Percentiles rank a stretch among this genome's conserved stretches.
These are phyloP conservation scores for Fusarium poae DNA, from an alignment of 2,329 filamentous ascomycete species.

Conservation along the genomic window DNA sequence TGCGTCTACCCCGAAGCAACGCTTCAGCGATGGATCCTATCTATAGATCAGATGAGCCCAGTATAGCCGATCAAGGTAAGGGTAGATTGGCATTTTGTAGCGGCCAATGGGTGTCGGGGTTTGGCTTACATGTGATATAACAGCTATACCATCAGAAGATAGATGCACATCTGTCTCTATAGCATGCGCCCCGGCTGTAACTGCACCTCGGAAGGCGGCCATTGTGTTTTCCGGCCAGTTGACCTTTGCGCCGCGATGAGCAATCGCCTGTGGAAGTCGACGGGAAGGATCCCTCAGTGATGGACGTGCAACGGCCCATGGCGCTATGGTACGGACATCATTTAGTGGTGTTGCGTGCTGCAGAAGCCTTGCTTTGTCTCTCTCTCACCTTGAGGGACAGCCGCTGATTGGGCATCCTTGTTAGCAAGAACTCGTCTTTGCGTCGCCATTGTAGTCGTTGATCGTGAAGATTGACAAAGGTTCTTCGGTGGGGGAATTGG, in stretches of 20 bases:
- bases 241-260: conserved; percentile 83
- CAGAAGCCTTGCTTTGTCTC: neutral
- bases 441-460: conserved; percentile 2
- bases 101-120: neutral
- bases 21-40: conserved; percentile 81
- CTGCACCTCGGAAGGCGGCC: conserved; percentile 79
- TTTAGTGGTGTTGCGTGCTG: conserved; percentile 6
- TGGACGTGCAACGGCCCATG: conserved; percentile 53
- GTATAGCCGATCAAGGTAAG: neutral
- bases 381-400: conserved; percentile 30
- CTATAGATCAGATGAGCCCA: conserved; percentile 16
- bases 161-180: conserved; percentile 92
- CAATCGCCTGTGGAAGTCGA: conserved; percentile 76
- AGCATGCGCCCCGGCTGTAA: conserved; percentile 80
- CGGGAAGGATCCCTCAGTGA: conserved; percentile 47
- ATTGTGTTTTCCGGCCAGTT: conserved; percentile 88
- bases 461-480: conserved; percentile 1
- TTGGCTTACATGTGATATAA: conserved; percentile 79
- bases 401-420: conserved; percentile 23
- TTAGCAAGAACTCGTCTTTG: conserved; percentile 25
- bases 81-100: neutral
- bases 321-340: conserved; percentile 27
- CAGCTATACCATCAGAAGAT: conserved; percentile 83
- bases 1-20: conserved; percentile 83
- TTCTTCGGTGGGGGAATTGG: neutral